Base-by-base conservation (phyloP, 75 land plant genomes). In the Selaginella tamariscina region DNA sequence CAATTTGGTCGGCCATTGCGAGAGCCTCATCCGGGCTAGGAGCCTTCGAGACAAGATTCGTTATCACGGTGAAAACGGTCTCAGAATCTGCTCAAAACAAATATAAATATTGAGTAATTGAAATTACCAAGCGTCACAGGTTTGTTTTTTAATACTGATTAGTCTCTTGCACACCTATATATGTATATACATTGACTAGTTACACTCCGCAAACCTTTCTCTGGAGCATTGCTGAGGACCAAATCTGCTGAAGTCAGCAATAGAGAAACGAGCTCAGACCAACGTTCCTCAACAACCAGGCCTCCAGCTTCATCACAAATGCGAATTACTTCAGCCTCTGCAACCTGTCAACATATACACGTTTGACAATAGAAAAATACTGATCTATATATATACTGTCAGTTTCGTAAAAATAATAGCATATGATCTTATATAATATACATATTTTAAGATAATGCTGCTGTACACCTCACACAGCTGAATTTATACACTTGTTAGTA, bases 1-100 rank as follows among this genome's bases (percentile, higher is more conserved):
- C 72, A 64, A 92, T 88, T 59, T 84, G 86, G 54, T 89, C 86
- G 69, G 95, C 90, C 82, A 92, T 84, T 68, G 88, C 97, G 57
- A 83, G 69, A 24, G 77, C 82, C 59, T 85, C 88, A 71, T 94
- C 96, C 0, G 78, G 82, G 54, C 76, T 82, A 63, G 57, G 78
- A 32, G 80, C 71, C 68, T 78, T 94, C 24, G 85, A 77, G 5
- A 90, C 98, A 69, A 89, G 83, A 75, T 83, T 83, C 64, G 86
- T 89, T 33, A 89, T 87, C 26, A 94, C 82, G 29, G 91, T 82
- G 68, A 83, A 87, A 28, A 94, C 80, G 55, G 90, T 87, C 70
- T 94, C 98, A 30, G 89, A 60, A 75, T 94, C 96, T 92, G 79
- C 66, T 63, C 1, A 23, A 26, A 1, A 33, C 55, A 69, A 32